Conservation (phyloP, 140 eudicot genomes). For the Anethum foeniculum region DNA sequence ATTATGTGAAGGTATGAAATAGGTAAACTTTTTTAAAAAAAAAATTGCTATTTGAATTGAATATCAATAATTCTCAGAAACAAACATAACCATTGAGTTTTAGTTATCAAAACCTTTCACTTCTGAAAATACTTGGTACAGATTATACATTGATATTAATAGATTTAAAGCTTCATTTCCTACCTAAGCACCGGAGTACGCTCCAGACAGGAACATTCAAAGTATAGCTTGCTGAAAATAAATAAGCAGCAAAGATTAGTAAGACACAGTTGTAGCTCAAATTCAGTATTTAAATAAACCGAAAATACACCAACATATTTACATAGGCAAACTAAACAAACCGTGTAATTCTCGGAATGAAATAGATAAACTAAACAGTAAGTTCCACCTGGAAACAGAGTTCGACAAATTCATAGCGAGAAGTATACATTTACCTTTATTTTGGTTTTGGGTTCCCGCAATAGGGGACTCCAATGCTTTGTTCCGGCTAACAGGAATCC, state of each 20-base stretch:
- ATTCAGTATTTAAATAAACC: not conserved
- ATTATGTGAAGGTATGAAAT: not conserved
- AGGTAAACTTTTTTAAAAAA: no score
- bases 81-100: not conserved
- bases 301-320: not conserved
- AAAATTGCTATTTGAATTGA: not conserved
- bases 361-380: no score
- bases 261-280: not conserved
- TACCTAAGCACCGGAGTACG: not conserved
- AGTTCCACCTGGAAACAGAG: not conserved
- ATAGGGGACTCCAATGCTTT: not conserved
- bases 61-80: not conserved
- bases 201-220: not conserved
- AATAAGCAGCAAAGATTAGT: not conserved
- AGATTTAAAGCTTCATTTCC: not conserved
- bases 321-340: not conserved
- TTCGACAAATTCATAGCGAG: not conserved
- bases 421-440: not conserved
- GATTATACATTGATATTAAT: no score
- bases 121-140: not conserved
- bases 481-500: not conserved
- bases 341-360: not conserved
- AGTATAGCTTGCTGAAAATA: not conserved
- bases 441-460: not conserved
- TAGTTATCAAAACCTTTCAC: not conserved